Evolutionary conservation across 306 rosid genomes (phyloP).

Genomic region (Delonix regia): DNA sequence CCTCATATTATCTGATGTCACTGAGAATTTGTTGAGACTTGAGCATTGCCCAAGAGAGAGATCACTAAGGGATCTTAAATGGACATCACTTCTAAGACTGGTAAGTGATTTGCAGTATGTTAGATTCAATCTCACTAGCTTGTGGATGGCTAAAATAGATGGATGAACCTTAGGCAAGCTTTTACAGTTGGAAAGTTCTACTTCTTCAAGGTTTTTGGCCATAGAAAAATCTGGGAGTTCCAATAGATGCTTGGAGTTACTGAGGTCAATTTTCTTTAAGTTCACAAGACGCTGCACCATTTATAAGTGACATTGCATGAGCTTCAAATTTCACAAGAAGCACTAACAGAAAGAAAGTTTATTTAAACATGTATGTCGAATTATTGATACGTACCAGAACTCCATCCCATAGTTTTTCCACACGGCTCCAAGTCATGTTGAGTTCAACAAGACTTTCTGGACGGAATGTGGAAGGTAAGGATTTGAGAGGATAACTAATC

Average conservation of each 20-base stretch:
- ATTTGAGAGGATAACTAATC: background rate
- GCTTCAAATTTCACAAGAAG: background rate
- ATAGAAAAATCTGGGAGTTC: conserved; percentile 21
- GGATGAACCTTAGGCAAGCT: conserved; percentile 10
- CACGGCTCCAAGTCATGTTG: background rate
- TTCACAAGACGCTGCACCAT: conserved; percentile 2
- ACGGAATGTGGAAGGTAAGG: background rate
- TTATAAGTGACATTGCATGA: background rate
- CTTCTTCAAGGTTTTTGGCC: conserved; percentile 1
- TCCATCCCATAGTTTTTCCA: conserved; percentile 3
- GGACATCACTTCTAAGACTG: conserved; percentile 3
- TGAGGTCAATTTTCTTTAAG: conserved; percentile 11
- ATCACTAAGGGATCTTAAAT: background rate
- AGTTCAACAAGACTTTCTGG: background rate
- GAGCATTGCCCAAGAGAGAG: background rate
- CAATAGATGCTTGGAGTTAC: conserved; percentile 11
- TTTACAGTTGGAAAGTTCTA: background rate
- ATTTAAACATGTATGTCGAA: too few relatives aligned
- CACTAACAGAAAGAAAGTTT: background rate
- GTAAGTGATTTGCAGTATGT: background rate
- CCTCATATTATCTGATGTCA: conserved; percentile 9
- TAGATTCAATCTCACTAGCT: conserved; percentile 5
- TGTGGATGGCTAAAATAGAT: conserved; percentile 9
- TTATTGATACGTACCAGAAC: background rate
- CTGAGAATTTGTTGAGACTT: conserved; percentile 10